Evolutionary conservation across 2,329 filamentous ascomycete genomes (phyloP).

Genomic region (Penicillium carneum): DNA sequence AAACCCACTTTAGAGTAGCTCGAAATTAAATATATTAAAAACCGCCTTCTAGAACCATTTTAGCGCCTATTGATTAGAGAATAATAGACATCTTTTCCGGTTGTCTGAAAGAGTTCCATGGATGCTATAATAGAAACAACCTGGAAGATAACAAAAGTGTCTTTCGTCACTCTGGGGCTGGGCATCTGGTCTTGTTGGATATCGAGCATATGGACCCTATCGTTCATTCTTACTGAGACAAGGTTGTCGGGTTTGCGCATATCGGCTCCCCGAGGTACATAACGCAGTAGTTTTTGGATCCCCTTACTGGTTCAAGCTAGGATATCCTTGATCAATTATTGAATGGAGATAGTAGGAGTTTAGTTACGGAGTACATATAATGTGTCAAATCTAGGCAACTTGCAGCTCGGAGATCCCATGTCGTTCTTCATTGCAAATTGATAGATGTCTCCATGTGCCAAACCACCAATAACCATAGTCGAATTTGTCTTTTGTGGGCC

Average conservation of each 20-base stretch:
- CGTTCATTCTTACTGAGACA: slow-evolving; percentile 5
- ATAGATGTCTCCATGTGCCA: slow-evolving; percentile 13
- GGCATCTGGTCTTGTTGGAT: slow-evolving; percentile 29
- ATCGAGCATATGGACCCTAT: slow-evolving; percentile 15
- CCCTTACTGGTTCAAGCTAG: slow-evolving; percentile 6
- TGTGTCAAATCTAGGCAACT: background rate
- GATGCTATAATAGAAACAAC: slow-evolving; percentile 7
- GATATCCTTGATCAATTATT: slow-evolving; percentile 2
- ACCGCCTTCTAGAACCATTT: slow-evolving; percentile 35
- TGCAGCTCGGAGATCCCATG: slow-evolving; percentile 4
- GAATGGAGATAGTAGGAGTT: background rate
- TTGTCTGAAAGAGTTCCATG: background rate
- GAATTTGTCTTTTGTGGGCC: background rate
- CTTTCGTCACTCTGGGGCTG: slow-evolving; percentile 13
- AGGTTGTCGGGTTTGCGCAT: background rate
- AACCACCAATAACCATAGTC: slow-evolving; percentile 1
- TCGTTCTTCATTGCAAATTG: slow-evolving; percentile 7
- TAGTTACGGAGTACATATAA: background rate
- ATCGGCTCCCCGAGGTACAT: background rate
- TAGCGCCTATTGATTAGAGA: slow-evolving; percentile 20
- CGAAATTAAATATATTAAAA: slow-evolving; percentile 20
- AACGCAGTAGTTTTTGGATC: background rate
- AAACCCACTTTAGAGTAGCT: slow-evolving; percentile 16
- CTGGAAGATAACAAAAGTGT: background rate
- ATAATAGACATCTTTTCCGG: slow-evolving; percentile 4